Conservation (phyloP, 176 grass and related monocot species). For the Juncus effusus region DNA sequence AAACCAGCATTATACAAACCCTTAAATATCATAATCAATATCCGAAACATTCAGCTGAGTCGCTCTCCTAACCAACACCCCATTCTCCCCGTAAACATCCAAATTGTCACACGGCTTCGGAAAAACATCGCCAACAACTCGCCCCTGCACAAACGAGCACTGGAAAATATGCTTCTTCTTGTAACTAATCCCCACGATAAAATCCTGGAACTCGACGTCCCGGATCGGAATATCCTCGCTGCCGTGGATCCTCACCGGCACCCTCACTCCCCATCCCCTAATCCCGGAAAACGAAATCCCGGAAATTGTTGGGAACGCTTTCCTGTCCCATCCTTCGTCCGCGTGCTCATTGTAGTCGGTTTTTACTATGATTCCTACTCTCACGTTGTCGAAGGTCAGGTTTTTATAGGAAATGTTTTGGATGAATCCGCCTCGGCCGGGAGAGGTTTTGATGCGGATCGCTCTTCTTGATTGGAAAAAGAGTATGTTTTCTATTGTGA, state of each 20-base stretch:
- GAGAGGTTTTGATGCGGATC: conserved; percentile 76
- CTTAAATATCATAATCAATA: conserved; percentile 85
- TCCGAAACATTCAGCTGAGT: conserved; percentile 42
- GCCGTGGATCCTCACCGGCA: conserved; percentile 81
- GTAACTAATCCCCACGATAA: conserved; percentile 81
- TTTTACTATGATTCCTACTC: conserved; percentile 62
- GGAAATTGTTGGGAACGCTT: conserved; percentile 45
- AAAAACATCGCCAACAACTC: conserved; percentile 53
- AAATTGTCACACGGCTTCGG: conserved; percentile 82
- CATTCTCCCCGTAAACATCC: conserved; percentile 48
- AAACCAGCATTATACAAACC: conserved; percentile 10
- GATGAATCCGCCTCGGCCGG: conserved; percentile 70
- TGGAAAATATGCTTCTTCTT: conserved; percentile 98
- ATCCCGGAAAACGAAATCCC: conserved; percentile 70
- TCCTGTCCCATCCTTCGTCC: conserved; percentile 60
- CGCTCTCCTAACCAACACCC: conserved; percentile 48
- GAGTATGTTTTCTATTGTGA: conserved; percentile 57
- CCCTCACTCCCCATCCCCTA: conserved; percentile 66
- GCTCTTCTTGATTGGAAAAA: conserved; percentile 77
- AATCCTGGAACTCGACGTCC: conserved; percentile 58
- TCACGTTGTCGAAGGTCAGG: conserved; percentile 64
- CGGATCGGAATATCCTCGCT: conserved; percentile 73
- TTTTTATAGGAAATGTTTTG: conserved; percentile 61
- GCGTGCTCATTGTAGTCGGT: conserved; percentile 90
- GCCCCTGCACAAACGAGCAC: conserved; percentile 65